Evolutionary conservation across 179 eudicot genomes (phyloP), one percentile per base, ranked within the genome.

Genomic region (Gypsophila paniculata): DNA sequence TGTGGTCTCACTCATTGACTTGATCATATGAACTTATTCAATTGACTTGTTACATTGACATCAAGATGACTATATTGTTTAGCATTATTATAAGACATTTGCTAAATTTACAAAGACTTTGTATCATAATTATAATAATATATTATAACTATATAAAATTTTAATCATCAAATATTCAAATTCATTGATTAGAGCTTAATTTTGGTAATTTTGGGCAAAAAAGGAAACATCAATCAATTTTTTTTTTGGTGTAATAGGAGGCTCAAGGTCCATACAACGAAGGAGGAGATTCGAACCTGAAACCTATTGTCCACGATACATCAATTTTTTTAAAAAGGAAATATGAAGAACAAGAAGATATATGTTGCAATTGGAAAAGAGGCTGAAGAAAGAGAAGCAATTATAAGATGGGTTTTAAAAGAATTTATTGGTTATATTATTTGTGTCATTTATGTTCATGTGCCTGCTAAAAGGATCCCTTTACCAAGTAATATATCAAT

Each of bases 401-500:
- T 23, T 39, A 15, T 65, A 11, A 39, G 26, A 65, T 65, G 69
- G 69, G 69, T 65, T 65, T 65, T 65, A 26, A 65, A 65, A 5
- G 46, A 19, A 12, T 65, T 65, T 21, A 19, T 2, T 14, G 69
- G 51, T 19, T n/a, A 10, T 11, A 65, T 32, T 65, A 22, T 65
- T 22, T 65, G 29, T 65, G 34, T 65, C 7, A 65, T 65, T 75
- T 88, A 90, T 82, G 89, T 93, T 86, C 96, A 86, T 77, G 83
- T 83, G 29, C 95, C 95, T 60, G 82, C 92, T 11, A 82, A 90
- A 71, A 75, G 51, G 69, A 85, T 86, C 22, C 83, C 80, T 23
- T 58, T 53, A 5, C 74, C 77, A 69, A 69, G 78, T 75, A 61
- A 49, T n/a, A 29, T 23, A 10, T 11, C 44, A 17, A 11, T 11